Evolutionary conservation across 139 green algal species (phyloP).

Genomic region (Chlorella ohadii): DNA sequence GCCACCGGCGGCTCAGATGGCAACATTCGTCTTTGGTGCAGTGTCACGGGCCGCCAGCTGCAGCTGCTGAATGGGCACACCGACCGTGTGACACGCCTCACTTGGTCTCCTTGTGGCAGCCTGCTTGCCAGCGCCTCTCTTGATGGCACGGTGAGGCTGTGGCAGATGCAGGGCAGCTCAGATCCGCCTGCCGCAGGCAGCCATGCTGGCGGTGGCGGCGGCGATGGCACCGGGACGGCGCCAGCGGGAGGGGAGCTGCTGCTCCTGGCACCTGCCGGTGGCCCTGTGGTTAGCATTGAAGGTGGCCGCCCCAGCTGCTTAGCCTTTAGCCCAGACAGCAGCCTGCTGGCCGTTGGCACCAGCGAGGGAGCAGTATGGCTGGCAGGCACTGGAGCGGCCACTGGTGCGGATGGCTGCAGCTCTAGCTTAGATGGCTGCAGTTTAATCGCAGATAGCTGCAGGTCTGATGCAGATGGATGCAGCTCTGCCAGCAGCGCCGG

Average conservation of each 20-base stretch:
- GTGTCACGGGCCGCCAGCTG: slow-evolving; percentile 11
- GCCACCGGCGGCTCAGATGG: slow-evolving; percentile 15
- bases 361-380: slow-evolving; percentile 6
- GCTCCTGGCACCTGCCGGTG: not conserved
- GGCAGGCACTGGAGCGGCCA: not conserved
- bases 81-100: slow-evolving; percentile 13
- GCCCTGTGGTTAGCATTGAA: not conserved
- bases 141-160: slow-evolving; percentile 6
- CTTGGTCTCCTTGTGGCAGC: not conserved
- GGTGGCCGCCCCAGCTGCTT: slow-evolving; percentile 13
- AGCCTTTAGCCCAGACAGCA: slow-evolving; percentile 1
- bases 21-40: slow-evolving; percentile 6
- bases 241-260: not conserved
- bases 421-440: not conserved
- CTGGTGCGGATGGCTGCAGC: not conserved
- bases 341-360: slow-evolving; percentile 25
- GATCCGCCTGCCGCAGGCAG: not conserved
- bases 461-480: not conserved
- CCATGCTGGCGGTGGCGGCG: not conserved
- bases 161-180: not conserved
- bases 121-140: slow-evolving; percentile 23
- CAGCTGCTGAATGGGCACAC: not conserved
- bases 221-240: not conserved
- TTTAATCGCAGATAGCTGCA: too few relatives aligned
- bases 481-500: not conserved